A percentile compares a stretch with the other conserved stretches of the same genome.
Evolutionary conservation across 768 basidiomycete species (phyloP).

Genomic region (Cubamyces lactineus): DNA sequence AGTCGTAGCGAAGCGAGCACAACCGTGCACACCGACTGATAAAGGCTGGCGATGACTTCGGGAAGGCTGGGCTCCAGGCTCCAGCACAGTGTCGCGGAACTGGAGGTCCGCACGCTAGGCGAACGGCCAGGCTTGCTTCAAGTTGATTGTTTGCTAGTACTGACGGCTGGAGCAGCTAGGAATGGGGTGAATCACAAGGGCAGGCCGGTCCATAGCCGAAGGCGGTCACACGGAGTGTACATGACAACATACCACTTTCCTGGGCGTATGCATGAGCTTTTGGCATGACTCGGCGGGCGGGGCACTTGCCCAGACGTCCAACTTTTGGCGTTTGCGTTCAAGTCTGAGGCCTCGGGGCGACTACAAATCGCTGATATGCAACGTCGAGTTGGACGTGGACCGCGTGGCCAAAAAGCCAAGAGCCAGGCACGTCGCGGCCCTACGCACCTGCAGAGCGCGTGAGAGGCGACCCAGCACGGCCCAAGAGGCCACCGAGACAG

Average conservation of each 20-base stretch:
- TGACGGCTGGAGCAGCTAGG: not conserved
- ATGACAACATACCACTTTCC: constrained; percentile 3
- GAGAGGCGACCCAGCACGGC: not conserved
- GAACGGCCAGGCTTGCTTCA: not conserved
- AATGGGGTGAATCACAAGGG: constrained; percentile 11
- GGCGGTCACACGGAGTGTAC: not conserved
- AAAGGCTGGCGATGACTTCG: too few species aligned
- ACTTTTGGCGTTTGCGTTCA: not conserved
- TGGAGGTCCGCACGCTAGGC: not conserved
- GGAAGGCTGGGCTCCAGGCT: too few species aligned
- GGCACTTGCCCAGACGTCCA: not conserved
- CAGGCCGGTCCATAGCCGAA: constrained; percentile 14
- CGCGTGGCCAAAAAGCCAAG: not conserved
- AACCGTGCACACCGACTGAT: too few species aligned
- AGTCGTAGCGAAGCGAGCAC: too few species aligned
- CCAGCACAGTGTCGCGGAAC: too few species aligned
- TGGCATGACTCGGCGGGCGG: not conserved
- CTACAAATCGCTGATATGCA: not conserved
- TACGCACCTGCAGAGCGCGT: not conserved
- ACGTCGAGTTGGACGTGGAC: not conserved
- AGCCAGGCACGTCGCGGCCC: not conserved
- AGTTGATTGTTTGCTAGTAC: not conserved
- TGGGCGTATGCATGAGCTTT: not conserved
- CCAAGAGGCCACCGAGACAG: not conserved
- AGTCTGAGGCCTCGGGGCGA: not conserved